Conservation (phyloP, 129 eudicot genomes). For the Tagetes erecta region DNA sequence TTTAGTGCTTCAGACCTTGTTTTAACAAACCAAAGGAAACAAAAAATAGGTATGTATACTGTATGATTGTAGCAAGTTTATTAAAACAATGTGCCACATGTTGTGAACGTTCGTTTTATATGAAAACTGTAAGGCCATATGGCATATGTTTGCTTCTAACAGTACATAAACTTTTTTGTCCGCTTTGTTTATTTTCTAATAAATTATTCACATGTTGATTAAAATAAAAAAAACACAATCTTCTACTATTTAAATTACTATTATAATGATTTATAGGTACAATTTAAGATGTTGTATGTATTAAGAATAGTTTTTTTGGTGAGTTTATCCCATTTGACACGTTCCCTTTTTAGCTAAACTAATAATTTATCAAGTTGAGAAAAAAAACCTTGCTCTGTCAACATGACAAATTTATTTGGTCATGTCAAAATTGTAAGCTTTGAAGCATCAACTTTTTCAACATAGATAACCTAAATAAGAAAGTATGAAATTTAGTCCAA, state of each 20-base stretch:
- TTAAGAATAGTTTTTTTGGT: neutral
- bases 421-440: conserved; percentile 92
- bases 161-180: conserved; percentile 41
- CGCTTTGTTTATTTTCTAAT: neutral
- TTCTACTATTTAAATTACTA: neutral
- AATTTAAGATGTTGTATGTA: neutral
- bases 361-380: neutral
- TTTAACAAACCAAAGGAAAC: conserved; percentile 46
- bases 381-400: conserved; percentile 72
- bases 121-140: conserved; percentile 72
- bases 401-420: conserved; percentile 96
- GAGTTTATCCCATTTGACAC: neutral
- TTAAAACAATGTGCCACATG: conserved; percentile 48
- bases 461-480: conserved; percentile 79
- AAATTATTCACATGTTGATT: neutral
- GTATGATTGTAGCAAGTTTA: neutral
- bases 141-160: conserved; percentile 89
- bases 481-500: neutral
- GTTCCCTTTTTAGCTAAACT: neutral
- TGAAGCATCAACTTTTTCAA: conserved; percentile 93
- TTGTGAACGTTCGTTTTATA: conserved; percentile 62
- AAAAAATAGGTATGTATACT: neutral
- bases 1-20: conserved; percentile 94
- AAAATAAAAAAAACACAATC: neutral
- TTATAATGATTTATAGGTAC: neutral